Percentiles rank a stretch among this genome's conserved stretches.
Evolutionary conservation across 2,329 filamentous ascomycete species (phyloP).

Genomic region (Colletotrichum aenigma): DNA sequence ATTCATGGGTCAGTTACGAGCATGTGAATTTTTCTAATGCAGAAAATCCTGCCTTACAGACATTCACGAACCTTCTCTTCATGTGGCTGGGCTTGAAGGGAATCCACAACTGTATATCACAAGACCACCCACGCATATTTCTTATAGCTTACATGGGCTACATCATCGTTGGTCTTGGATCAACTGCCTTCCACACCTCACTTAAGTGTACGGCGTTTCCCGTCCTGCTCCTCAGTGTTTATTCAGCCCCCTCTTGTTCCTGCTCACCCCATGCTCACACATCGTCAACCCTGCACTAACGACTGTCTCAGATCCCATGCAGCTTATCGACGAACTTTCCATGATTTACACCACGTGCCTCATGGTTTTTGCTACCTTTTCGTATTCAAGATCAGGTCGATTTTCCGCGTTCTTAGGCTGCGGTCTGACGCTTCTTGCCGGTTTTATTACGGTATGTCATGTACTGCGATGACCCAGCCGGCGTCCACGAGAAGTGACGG

Average conservation of each 20-base stretch:
- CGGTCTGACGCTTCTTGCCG: constrained; percentile 57
- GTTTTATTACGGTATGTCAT: constrained; percentile 73
- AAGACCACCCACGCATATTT: constrained; percentile 80
- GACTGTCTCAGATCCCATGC: constrained; percentile 55
- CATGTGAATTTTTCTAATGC: neutral
- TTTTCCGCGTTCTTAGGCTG: constrained; percentile 61
- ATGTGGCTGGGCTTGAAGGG: constrained; percentile 79
- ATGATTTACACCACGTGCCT: constrained; percentile 66
- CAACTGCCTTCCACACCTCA: constrained; percentile 61
- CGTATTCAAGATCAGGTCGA: constrained; percentile 62
- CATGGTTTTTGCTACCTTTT: constrained; percentile 71
- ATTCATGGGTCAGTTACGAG: neutral
- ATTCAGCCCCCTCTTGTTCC: neutral
- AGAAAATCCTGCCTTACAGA: constrained; percentile 45
- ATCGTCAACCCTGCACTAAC: neutral
- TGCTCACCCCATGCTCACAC: neutral
- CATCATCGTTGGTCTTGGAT: constrained; percentile 57
- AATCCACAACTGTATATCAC: constrained; percentile 71
- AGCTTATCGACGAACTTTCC: constrained; percentile 63
- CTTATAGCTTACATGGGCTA: constrained; percentile 64
- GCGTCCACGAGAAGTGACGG: neutral
- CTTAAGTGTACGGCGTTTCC: constrained; percentile 52
- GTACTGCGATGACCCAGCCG: neutral
- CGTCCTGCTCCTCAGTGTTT: neutral
- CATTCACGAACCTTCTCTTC: constrained; percentile 83